Base-by-base conservation (phyloP, 1,139 yeast genomes). In the Hanseniaspora sp. region DNA sequence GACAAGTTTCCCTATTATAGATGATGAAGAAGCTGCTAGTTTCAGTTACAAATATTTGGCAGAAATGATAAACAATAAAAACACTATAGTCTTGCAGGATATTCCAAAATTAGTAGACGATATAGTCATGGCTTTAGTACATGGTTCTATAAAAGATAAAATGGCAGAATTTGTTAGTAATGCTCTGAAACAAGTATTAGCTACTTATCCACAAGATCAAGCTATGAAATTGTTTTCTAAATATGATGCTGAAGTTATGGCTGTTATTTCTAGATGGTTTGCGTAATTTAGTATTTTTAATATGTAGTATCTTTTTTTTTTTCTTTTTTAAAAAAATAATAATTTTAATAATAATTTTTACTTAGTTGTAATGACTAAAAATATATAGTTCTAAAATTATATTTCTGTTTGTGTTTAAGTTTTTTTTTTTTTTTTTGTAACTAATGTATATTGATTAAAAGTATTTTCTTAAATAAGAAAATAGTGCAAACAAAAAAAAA, bases 21-120 rank as follows among this genome's bases (percentile, higher is more conserved):
- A 82, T 61, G 96, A 92, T 68, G 86, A 82, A 46, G 94, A 86
- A 61, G 95, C 95, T 8, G 96, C 97, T 1, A 82, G 88, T n/a
- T 86, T 75, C 68, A 82, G 88, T 30, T 92, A 87, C 69, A 73
- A 77, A 60, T 90, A 87, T 67, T 74, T 92, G 63, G 72, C 82
- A 33, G 86, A 83, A 59, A 73, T 92, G 62, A 82, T 90, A 51
- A 58, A 60, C 28, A 60, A 61, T n/a, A 67, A 71, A 33, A 65
- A 73, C 18, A 80, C 83, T n/a, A 76, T 78, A 60, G 80, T 83
- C 8, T 31, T 53, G n/a, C 40, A 38, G 4, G 53, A 49, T n/a
- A 29, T 49, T 29, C 28, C 40, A 17, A 33, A 33, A 30, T 29
- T 49, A 1, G 78, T 88, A 52, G 90, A 85, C 55, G 71, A 79